Conservation (phyloP, 371 early-diverging fungal genomes). For the Blakeslea trispora region DNA sequence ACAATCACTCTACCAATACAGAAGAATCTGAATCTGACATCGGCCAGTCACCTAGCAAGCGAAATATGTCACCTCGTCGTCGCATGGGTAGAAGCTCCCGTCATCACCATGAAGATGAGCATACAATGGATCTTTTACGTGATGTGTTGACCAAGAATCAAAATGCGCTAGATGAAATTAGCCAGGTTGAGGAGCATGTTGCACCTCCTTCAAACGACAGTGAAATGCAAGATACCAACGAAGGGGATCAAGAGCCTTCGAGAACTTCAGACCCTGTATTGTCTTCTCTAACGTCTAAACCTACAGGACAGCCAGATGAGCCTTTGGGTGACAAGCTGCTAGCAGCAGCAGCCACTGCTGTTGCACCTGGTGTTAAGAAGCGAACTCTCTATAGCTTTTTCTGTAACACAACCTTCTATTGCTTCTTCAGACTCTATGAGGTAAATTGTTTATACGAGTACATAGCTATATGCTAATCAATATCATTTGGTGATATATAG, state of each 20-base stretch:
- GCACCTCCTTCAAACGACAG: conserved; percentile 1
- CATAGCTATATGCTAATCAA: too few relatives aligned
- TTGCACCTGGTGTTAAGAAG: conserved; percentile 45
- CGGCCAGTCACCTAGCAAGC: conserved; percentile 33
- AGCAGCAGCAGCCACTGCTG: conserved; percentile 57
- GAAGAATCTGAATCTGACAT: conserved; percentile 43
- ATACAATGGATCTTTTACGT: conserved; percentile 41
- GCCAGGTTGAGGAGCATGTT: neutral
- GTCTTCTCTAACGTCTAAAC: neutral
- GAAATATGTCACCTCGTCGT: conserved; percentile 30
- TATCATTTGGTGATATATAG: too few relatives aligned
- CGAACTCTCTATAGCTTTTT: conserved; percentile 60
- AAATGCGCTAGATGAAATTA: conserved; percentile 18
- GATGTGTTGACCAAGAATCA: conserved; percentile 44
- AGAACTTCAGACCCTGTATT: neutral
- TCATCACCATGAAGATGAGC: conserved; percentile 43
- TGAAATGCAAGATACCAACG: neutral
- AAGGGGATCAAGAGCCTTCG: neutral
- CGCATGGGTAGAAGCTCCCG: conserved; percentile 28
- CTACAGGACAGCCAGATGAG: conserved; percentile 16
- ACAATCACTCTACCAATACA: conserved; percentile 35
- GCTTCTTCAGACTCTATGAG: conserved; percentile 88
- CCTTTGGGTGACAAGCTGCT: conserved; percentile 24
- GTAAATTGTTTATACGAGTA: too few relatives aligned
- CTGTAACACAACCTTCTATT: conserved; percentile 80